Percentiles rank a stretch among this genome's conserved stretches.
Conservation (phyloP, 148 eudicot genomes). For the Dianthus caryophyllus region DNA sequence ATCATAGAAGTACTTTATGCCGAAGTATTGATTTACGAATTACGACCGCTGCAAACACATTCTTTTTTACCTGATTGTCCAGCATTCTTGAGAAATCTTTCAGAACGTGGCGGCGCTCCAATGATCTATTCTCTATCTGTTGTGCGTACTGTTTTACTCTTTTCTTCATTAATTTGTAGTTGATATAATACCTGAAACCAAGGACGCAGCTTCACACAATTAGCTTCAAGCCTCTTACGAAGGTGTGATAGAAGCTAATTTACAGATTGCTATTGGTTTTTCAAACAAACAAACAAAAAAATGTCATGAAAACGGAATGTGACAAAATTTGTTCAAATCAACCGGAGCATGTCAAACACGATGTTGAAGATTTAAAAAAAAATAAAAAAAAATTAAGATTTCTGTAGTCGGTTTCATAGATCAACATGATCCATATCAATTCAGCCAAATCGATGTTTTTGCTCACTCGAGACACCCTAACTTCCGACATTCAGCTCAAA, state of each 20-base stretch:
- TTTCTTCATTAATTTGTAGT: conserved; percentile 77
- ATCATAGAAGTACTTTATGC: background rate
- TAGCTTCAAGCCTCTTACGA: conserved; percentile 7
- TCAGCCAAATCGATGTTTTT: background rate
- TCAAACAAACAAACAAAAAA: background rate
- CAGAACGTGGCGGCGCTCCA: conserved; percentile 53
- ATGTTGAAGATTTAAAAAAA: background rate
- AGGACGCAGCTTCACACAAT: background rate
- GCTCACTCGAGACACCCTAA: background rate
- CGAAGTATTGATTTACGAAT: background rate
- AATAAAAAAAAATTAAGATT: background rate
- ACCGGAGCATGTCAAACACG: background rate
- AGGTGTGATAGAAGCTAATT: background rate
- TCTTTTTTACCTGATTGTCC: conserved; percentile 50
- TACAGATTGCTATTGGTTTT: background rate
- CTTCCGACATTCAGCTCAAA: background rate
- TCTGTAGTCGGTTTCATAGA: background rate
- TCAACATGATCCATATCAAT: background rate
- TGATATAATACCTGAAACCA: conserved; percentile 41
- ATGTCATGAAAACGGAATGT: background rate
- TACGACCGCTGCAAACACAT: conserved; percentile 4
- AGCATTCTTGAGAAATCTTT: conserved; percentile 74
- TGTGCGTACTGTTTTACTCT: conserved; percentile 59
- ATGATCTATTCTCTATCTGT: conserved; percentile 43
- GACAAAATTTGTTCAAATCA: conserved; percentile 8